These are phyloP conservation scores for Parietaria judaica DNA, from an alignment of 306 rosid species.

Conservation along the genomic window DNA sequence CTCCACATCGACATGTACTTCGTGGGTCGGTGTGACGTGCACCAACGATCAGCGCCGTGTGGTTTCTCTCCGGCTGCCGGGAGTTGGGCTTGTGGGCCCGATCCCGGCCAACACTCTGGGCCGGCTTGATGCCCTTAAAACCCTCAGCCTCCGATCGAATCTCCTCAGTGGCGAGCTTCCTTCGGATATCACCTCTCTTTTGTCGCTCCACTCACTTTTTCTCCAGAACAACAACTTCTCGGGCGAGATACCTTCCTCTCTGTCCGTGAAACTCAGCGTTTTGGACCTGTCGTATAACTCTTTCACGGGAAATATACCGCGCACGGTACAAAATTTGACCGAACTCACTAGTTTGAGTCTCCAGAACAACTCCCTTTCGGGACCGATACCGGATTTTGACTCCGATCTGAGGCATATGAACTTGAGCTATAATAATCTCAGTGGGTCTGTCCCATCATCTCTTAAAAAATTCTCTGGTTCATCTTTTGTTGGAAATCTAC, in stretches of 20 bases:
- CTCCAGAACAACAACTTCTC: slow-evolving; percentile 82
- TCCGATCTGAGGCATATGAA: slow-evolving; percentile 50
- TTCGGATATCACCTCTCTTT: slow-evolving; percentile 67
- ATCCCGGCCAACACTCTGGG: slow-evolving; percentile 70
- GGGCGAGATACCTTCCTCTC: slow-evolving; percentile 64
- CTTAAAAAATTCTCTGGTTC: slow-evolving; percentile 54
- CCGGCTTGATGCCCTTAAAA: slow-evolving; percentile 56
- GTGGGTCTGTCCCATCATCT: slow-evolving; percentile 67
- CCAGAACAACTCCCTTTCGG: slow-evolving; percentile 75
- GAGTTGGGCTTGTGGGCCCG: slow-evolving; percentile 67
- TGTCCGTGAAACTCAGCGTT: slow-evolving; percentile 51
- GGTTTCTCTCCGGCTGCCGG: slow-evolving; percentile 59
- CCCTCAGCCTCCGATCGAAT: slow-evolving; percentile 82
- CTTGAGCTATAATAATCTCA: slow-evolving; percentile 74
- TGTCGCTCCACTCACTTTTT: slow-evolving; percentile 58
- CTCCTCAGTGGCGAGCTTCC: slow-evolving; percentile 64
- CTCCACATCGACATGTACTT: slow-evolving; percentile 46
- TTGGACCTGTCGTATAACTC: slow-evolving; percentile 82
- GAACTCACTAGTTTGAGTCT: slow-evolving; percentile 57
- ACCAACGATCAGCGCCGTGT: slow-evolving; percentile 40
- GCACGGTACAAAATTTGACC: slow-evolving; percentile 49
- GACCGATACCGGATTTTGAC: slow-evolving; percentile 61
- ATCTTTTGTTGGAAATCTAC: slow-evolving; percentile 67
- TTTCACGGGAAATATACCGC: slow-evolving; percentile 57
- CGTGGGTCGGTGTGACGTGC: slow-evolving; percentile 79